phyloP scores from a whole-genome alignment of 2,329 filamentous ascomycete species.

The Xylaria hypoxylon region DNA sequence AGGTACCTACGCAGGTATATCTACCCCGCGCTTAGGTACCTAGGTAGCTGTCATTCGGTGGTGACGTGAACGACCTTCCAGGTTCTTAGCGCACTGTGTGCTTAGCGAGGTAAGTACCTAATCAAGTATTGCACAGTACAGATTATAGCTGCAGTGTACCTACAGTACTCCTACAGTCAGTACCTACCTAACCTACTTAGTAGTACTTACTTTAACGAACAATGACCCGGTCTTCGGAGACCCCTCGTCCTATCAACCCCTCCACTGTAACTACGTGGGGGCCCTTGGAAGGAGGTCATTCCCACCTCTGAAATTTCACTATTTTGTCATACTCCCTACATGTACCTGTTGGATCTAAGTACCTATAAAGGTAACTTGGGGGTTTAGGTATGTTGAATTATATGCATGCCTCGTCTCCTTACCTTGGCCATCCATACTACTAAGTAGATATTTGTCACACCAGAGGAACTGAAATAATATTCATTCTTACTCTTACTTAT shows the following conservation, averaged over 20 bases:
- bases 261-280: constrained; percentile 10
- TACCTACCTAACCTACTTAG: too few relatives aligned
- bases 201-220: too few relatives aligned
- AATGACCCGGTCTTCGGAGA: constrained; percentile 22
- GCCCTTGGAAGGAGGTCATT: constrained; percentile 11
- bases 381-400: background rate
- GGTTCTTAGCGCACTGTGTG: background rate
- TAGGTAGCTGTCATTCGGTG: background rate
- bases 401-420: constrained; percentile 28
- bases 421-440: background rate
- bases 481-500: constrained; percentile 17
- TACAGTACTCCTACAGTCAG: too few relatives aligned
- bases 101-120: constrained; percentile 4
- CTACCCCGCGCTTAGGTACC: constrained; percentile 14
- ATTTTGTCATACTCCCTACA: background rate
- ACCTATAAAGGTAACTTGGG: too few relatives aligned
- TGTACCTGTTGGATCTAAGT: too few relatives aligned
- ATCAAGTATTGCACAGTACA: background rate
- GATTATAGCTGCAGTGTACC: background rate
- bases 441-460: constrained; percentile 19
- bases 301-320: constrained; percentile 10
- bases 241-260: constrained; percentile 6
- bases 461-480: constrained; percentile 14
- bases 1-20: background rate
- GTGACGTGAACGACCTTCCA: constrained; percentile 15